Percentiles rank a stretch among this genome's conserved stretches.
Conservation (phyloP, 805 yeast genomes). For the Candida awuae region DNA sequence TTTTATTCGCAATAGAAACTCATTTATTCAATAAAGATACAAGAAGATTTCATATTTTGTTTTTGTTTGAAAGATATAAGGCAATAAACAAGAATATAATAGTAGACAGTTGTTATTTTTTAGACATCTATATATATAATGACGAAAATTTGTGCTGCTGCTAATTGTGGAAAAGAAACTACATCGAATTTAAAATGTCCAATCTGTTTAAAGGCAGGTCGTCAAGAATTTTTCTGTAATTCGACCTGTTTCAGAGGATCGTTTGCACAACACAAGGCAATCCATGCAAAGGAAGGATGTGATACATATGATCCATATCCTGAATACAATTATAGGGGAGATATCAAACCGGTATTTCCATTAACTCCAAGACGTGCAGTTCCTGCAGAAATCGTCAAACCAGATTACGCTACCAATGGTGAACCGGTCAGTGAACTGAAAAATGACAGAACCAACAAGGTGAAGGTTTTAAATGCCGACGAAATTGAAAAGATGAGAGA, state of each 20-base stretch:
- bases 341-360: conserved; percentile 73
- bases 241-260: conserved; percentile 73
- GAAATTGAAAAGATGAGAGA: conserved; percentile 68
- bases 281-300: conserved; percentile 57
- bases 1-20: too few species aligned
- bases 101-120: too few species aligned
- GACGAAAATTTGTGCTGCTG: conserved; percentile 50
- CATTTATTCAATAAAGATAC: too few species aligned
- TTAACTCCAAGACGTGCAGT: conserved; percentile 61
- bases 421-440: conserved; percentile 70
- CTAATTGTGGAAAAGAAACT: conserved; percentile 80
- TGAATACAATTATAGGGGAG: conserved; percentile 63
- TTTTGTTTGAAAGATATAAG: too few species aligned
- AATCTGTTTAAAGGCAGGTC: conserved; percentile 68
- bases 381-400: conserved; percentile 61
- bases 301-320: conserved; percentile 84
- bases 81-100: too few species aligned
- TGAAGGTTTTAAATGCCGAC: conserved; percentile 54
- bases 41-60: too few species aligned
- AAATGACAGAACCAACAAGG: conserved; percentile 59
- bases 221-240: conserved; percentile 63
- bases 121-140: too few species aligned
- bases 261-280: conserved; percentile 66
- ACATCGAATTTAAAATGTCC: conserved; percentile 80
- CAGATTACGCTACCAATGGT: conserved; percentile 83